Evolutionary conservation across 306 rosid species (phyloP).

Genomic region (Chamaecrista fasciculata): DNA sequence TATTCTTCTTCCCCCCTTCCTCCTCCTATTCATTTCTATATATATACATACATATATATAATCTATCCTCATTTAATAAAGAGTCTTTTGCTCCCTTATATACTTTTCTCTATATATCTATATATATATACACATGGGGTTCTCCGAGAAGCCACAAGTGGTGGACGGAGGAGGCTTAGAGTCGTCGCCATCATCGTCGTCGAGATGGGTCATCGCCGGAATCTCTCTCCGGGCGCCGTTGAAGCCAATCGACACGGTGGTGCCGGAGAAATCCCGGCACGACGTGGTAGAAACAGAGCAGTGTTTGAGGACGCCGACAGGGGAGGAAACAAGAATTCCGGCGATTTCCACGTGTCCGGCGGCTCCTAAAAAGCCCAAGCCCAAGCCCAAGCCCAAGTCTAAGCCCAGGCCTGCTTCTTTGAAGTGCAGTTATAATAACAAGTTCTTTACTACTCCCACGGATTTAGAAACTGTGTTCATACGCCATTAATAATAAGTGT

Average conservation of each 20-base stretch:
- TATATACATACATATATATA: neutral
- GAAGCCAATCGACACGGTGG: conserved; percentile 50
- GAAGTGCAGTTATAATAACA: conserved; percentile 51
- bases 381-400: conserved; percentile 60
- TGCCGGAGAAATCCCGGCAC: conserved; percentile 9
- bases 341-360: conserved; percentile 62
- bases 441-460: conserved; percentile 62
- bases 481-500: no score
- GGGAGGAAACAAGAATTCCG: conserved; percentile 57
- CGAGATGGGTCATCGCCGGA: conserved; percentile 70
- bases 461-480: conserved; percentile 74
- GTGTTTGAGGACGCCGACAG: conserved; percentile 62
- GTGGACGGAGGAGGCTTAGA: conserved; percentile 43
- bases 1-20: no score
- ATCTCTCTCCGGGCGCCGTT: conserved; percentile 58
- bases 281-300: conserved; percentile 29
- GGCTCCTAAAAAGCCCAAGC: conserved; percentile 65
- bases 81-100: no score
- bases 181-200: conserved; percentile 29
- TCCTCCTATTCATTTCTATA: conserved; percentile 7
- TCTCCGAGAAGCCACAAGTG: conserved; percentile 47
- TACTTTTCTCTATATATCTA: conserved; percentile 1
- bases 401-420: conserved; percentile 56
- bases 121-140: conserved; percentile 45
- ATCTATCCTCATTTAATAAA: no score